Conservation (phyloP, 495 filamentous ascomycete species). For the Neurospora pannonica region DNA sequence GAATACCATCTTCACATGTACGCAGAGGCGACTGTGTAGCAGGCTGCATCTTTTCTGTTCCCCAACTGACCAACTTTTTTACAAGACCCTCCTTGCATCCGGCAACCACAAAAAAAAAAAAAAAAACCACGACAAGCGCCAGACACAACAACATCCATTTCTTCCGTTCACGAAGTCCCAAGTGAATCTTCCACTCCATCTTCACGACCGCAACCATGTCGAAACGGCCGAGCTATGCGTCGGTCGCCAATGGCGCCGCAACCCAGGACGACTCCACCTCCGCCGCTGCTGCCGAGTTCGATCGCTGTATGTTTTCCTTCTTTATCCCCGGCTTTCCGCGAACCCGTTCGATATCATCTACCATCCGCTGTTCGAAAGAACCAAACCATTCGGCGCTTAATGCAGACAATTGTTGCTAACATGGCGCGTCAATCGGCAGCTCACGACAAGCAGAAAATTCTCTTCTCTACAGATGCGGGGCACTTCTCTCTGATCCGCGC, state of each 20-base stretch:
- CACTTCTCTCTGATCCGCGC: conserved; percentile 65
- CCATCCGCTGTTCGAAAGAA: neutral
- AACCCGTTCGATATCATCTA: neutral
- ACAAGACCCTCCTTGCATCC: neutral
- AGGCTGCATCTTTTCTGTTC: neutral
- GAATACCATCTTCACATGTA: neutral
- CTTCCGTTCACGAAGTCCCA: neutral
- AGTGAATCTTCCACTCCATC: neutral
- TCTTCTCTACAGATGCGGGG: conserved; percentile 65
- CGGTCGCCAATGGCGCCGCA: conserved; percentile 30
- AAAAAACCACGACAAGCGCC: neutral
- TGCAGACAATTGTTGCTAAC: neutral
- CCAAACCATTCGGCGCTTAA: neutral
- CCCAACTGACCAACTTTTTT: neutral
- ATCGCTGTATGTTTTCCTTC: conserved; percentile 8
- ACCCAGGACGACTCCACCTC: conserved; percentile 18
- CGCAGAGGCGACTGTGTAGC: neutral
- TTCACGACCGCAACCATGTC: conserved; percentile 29
- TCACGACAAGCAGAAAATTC: conserved; percentile 76
- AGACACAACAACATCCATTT: neutral
- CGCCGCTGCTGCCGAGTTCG: neutral
- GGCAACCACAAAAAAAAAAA: neutral
- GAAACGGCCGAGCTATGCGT: conserved; percentile 31
- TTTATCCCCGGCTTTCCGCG: neutral
- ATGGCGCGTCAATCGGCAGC: conserved; percentile 29